Evolutionary conservation across 495 filamentous ascomycete species (phyloP).

Genomic region (Annulohypoxylon moriforme): DNA sequence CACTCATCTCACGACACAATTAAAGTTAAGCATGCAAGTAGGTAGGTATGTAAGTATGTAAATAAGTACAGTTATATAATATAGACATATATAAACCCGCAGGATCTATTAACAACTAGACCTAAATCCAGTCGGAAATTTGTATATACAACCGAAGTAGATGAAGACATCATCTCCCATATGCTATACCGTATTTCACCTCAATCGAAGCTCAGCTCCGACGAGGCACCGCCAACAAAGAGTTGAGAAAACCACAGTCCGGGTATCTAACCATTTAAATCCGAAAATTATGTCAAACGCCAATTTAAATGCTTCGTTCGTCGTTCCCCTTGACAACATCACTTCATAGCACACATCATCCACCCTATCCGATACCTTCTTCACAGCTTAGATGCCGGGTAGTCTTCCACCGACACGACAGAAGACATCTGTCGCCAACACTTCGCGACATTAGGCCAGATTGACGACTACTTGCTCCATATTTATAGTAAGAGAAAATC

Average conservation of each 20-base stretch:
- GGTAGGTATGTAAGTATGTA: background rate
- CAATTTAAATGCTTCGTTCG: background rate
- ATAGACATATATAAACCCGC: background rate
- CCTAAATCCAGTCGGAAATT: background rate
- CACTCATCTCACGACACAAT: background rate
- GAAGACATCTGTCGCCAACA: background rate
- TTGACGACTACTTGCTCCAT: background rate
- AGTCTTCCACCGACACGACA: background rate
- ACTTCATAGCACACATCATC: background rate
- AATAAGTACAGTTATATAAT: conserved; percentile 1
- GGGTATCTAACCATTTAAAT: conserved; percentile 31
- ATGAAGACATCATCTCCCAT: background rate
- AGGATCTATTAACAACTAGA: conserved; percentile 2
- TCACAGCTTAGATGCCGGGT: background rate
- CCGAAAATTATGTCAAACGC: background rate
- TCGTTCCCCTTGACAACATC: background rate
- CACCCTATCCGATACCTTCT: background rate
- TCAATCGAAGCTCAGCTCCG: conserved; percentile 27
- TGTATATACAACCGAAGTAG: conserved; percentile 14
- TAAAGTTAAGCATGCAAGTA: background rate
- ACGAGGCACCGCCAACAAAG: background rate
- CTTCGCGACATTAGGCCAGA: background rate
- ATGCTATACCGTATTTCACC: conserved; percentile 1
- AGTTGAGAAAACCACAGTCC: conserved; percentile 4
- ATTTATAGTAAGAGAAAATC: background rate